phyloP scores from a whole-genome alignment of 495 filamentous ascomycete species.

The Neurospora sublineolata region DNA sequence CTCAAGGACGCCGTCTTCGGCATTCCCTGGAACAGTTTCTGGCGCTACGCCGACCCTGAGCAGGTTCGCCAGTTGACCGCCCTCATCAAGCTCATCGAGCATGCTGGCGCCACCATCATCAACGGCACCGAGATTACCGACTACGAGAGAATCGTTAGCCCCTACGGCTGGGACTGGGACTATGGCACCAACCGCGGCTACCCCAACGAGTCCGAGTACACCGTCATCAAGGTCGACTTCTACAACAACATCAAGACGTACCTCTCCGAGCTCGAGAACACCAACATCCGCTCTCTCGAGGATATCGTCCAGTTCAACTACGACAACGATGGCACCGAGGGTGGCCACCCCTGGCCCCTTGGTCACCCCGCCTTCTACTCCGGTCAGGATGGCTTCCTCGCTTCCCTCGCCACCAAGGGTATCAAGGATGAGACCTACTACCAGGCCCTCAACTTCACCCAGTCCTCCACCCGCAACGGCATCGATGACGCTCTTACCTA shows the following conservation, averaged over 20 bases:
- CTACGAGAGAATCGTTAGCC: conserved; percentile 47
- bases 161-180: conserved; percentile 62
- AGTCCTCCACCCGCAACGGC: conserved; percentile 45
- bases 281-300: conserved; percentile 48
- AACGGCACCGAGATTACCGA: conserved; percentile 59
- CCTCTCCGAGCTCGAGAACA: conserved; percentile 53
- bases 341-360: conserved; percentile 48
- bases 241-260: conserved; percentile 63
- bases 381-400: conserved; percentile 59
- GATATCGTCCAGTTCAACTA: conserved; percentile 60
- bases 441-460: conserved; percentile 51
- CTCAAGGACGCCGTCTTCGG: conserved; percentile 55
- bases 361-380: conserved; percentile 49
- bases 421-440: conserved; percentile 54
- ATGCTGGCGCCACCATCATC: conserved; percentile 55
- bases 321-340: conserved; percentile 55
- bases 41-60: conserved; percentile 42
- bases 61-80: conserved; percentile 42
- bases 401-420: conserved; percentile 46
- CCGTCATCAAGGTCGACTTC: conserved; percentile 62
- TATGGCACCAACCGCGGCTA: conserved; percentile 51
- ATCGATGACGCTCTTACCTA: conserved; percentile 54
- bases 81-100: conserved; percentile 42
- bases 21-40: conserved; percentile 59
- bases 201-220: conserved; percentile 61